Percentiles rank a stretch among this genome's conserved stretches.
phyloP scores from a whole-genome alignment of 306 rosid species.

The Lathyrus aphaca region DNA sequence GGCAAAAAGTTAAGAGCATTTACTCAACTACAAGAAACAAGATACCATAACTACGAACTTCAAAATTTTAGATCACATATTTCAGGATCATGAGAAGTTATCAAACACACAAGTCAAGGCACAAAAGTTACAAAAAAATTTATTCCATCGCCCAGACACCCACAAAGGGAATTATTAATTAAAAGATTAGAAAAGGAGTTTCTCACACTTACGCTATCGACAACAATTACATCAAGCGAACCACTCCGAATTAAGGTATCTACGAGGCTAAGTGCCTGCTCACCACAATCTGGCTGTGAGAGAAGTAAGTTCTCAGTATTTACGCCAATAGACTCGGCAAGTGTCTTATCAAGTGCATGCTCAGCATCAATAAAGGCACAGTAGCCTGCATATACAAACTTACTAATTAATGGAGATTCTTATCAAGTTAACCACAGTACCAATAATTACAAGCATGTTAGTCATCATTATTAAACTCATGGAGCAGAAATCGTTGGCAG shows the following conservation, averaged over 20 bases:
- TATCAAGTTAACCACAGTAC: constrained; percentile 19
- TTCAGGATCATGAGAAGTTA: constrained; percentile 8
- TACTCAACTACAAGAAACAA: constrained; percentile 24
- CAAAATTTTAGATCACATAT: constrained; percentile 4
- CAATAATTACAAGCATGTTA: constrained; percentile 15
- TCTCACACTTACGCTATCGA: constrained; percentile 85
- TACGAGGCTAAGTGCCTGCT: constrained; percentile 91
- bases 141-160: constrained; percentile 22
- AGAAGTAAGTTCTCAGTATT: constrained; percentile 76
- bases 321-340: constrained; percentile 84
- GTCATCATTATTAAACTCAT: constrained; percentile 4
- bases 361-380: constrained; percentile 95
- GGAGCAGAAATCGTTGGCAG: neutral
- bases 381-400: constrained; percentile 56
- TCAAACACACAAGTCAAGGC: neutral
- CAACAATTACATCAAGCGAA: constrained; percentile 89
- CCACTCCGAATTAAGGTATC: constrained; percentile 92
- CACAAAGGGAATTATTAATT: neutral
- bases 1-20: constrained; percentile 21
- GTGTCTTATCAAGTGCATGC: constrained; percentile 90
- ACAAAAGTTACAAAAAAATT: constrained; percentile 1
- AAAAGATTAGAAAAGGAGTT: constrained; percentile 14
- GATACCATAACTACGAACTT: neutral
- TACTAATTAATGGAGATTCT: constrained; percentile 20
- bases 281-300: constrained; percentile 93